Evolutionary conservation across 805 yeast genomes (phyloP).

Genomic region (Teunomyces panamensis): DNA sequence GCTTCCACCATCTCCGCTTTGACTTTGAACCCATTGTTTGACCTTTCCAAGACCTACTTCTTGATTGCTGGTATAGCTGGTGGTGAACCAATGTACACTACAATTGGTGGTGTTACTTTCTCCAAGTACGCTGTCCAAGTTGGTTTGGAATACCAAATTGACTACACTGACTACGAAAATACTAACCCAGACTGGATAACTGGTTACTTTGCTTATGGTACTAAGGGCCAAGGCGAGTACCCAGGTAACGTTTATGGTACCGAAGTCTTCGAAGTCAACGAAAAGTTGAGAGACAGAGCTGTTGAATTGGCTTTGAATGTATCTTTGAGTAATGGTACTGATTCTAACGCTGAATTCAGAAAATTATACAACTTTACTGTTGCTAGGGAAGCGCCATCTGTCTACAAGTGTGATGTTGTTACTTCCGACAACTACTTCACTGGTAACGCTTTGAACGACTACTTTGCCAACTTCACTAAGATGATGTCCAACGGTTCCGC

Average conservation of each 20-base stretch:
- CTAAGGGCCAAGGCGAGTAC: constrained; percentile 46
- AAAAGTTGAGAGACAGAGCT: constrained; percentile 56
- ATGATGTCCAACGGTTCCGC: constrained; percentile 59
- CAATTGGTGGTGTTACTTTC: constrained; percentile 60
- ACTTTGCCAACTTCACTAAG: constrained; percentile 46
- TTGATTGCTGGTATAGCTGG: constrained; percentile 67
- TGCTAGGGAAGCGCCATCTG: constrained; percentile 47
- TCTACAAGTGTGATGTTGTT: constrained; percentile 54
- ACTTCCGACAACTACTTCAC: constrained; percentile 62
- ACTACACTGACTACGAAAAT: constrained; percentile 33
- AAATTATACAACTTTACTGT: constrained; percentile 45
- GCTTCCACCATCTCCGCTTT: constrained; percentile 58
- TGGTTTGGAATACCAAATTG: constrained; percentile 57
- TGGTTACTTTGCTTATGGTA: constrained; percentile 58
- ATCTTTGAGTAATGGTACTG: constrained; percentile 44
- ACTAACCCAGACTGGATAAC: constrained; percentile 51
- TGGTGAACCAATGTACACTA: constrained; percentile 53
- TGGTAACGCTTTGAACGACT: constrained; percentile 50
- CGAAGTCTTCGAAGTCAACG: constrained; percentile 63
- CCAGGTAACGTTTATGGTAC: constrained; percentile 60
- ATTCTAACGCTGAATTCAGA: constrained; percentile 44
- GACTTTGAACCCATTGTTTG: constrained; percentile 51
- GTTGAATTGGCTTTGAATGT: constrained; percentile 48
- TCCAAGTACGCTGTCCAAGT: constrained; percentile 62
- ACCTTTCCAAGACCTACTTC: constrained; percentile 59